Percentiles rank a stretch among this genome's conserved stretches.
Conservation (phyloP, 2,329 filamentous ascomycete genomes). For the Pestalotiopsis sp. region DNA sequence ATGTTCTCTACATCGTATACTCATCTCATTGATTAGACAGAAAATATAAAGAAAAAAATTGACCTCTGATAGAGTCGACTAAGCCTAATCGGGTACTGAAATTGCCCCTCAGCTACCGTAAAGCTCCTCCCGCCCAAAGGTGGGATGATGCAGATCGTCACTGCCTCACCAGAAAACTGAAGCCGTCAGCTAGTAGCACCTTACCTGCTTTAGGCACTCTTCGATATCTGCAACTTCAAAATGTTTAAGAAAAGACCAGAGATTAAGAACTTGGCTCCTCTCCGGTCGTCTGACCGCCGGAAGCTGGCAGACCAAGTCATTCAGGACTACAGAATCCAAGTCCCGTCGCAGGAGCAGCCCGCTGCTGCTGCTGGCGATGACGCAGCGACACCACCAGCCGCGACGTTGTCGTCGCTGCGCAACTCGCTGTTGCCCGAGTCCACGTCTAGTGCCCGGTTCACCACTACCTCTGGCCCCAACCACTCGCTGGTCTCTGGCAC, state of each 20-base stretch:
- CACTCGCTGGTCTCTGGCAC: constrained; percentile 64
- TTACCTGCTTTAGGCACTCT: background rate
- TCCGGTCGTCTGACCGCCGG: constrained; percentile 69
- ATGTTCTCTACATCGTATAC: no score
- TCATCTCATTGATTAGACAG: no score
- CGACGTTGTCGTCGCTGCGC: constrained; percentile 33
- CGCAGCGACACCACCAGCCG: constrained; percentile 1
- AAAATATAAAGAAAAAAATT: no score
- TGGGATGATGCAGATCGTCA: background rate
- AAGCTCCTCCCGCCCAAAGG: background rate
- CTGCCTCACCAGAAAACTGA: background rate
- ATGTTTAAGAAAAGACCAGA: constrained; percentile 71
- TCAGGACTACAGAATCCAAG: constrained; percentile 55
- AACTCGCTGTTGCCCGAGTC: constrained; percentile 67
- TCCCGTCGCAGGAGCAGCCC: constrained; percentile 8
- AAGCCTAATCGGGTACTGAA: background rate
- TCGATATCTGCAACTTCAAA: constrained; percentile 6
- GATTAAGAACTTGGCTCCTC: constrained; percentile 68
- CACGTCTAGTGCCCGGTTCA: constrained; percentile 64
- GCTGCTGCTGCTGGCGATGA: constrained; percentile 18
- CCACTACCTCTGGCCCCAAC: constrained; percentile 65
- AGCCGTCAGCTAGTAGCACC: background rate
- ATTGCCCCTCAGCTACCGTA: background rate
- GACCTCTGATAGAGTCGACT: background rate
- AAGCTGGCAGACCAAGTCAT: constrained; percentile 71